Conservation (phyloP, 345 rosid genomes). For the Eutrema yunnanense region DNA sequence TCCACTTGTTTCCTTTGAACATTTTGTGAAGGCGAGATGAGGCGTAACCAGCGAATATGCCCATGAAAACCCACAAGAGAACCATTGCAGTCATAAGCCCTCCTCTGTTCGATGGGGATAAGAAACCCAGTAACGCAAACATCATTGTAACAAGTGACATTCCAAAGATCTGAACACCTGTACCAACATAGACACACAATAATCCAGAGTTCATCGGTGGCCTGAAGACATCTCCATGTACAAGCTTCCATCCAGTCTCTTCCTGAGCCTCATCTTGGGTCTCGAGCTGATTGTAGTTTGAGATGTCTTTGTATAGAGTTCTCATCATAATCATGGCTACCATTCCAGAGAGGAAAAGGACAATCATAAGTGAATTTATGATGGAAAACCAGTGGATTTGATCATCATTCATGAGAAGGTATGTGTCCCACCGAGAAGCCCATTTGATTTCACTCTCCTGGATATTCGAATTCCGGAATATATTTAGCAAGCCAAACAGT, state of each 20-base stretch:
- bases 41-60: constrained; percentile 85
- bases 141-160: constrained; percentile 98
- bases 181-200: constrained; percentile 87
- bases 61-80: constrained; percentile 98
- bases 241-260: constrained; percentile 99
- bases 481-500: constrained; percentile 6
- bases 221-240: constrained; percentile 93
- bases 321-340: constrained; percentile 99
- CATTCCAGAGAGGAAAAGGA: constrained; percentile 96
- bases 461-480: not conserved
- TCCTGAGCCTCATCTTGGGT: constrained; percentile 99
- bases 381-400: constrained; percentile 99
- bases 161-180: constrained; percentile 87
- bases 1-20: constrained; percentile 97
- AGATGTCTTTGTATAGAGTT: constrained; percentile 86
- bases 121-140: constrained; percentile 86
- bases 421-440: constrained; percentile 99
- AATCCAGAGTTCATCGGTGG: constrained; percentile 77
- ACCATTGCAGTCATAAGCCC: constrained; percentile 99
- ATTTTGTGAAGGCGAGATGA: constrained; percentile 85
- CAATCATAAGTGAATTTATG: constrained; percentile 94
- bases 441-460: constrained; percentile 96
- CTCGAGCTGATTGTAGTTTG: constrained; percentile 93
- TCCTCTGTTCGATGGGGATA: constrained; percentile 96
- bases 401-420: constrained; percentile 96